Evolutionary conservation across 805 yeast species (phyloP), one percentile per base, ranked within the genome.

Genomic region (Ogataea naganishii): DNA sequence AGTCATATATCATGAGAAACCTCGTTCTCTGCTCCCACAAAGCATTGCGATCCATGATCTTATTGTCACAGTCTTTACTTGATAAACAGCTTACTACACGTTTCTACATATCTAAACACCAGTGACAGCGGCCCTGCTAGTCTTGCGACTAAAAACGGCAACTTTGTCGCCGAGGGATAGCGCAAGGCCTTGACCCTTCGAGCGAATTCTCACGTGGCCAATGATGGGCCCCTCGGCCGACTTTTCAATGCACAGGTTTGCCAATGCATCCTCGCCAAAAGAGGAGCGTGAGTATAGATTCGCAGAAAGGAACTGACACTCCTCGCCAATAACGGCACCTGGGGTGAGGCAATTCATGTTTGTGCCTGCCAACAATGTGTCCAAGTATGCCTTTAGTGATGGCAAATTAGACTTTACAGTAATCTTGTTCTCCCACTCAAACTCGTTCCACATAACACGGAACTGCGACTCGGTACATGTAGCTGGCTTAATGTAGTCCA

Each of bases 361-460:
- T 4, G 98, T 92, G 27, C 84, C 88, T 34, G 67, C 62, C 61
- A 82, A 62, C 44, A 92, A 62, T 46, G 72, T 78, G 36, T 77
- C 80, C 55, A 92, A 65, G 58, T 84, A 92, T 27, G 73, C 82
- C 49, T 79, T 77, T 49, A 94, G 68, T 2, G 83, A 60, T 19
- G 69, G 55, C 39, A 78, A 64, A 31, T 66, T 69, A 2, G 94
- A 75, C 43, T 80, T 77, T 52, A 92, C 82, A 36, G 88, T 82
- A 44, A 92, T 88, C 65, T 92, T 92, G 65, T 92, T 92, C 60
- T 92, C 98, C 98, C 98, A 92, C 62, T 92, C 99, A 53, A 94
- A 92, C 55, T 88, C 96, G 54, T 86, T 85, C 99, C 99, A 92
- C 97, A 88, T 89, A 47, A 77, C 72, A 51, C 98, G 81, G 81